A percentile compares a stretch with the other conserved stretches of the same genome.
phyloP scores from a whole-genome alignment of 78 protist genomes.

The Isochrysis galbana region DNA sequence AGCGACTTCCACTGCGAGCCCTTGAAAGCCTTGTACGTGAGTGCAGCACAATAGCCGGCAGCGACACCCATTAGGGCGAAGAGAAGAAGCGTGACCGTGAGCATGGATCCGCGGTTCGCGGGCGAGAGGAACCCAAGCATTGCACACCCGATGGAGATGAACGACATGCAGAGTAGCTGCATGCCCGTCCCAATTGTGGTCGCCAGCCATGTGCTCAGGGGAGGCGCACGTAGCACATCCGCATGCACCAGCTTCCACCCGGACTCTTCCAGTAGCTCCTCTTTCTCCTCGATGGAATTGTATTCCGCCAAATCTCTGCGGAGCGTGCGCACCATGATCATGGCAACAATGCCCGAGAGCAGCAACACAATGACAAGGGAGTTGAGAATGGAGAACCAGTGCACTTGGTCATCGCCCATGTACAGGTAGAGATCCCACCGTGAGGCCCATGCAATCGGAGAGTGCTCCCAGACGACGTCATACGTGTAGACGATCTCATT shows the following conservation, averaged over 20 bases:
- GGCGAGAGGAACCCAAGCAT: constrained; percentile 96
- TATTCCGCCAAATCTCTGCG: constrained; percentile 20
- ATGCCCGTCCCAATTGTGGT: constrained; percentile 14
- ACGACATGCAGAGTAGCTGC: constrained; percentile 35
- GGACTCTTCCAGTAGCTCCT: constrained; percentile 75
- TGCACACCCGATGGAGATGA: constrained; percentile 68
- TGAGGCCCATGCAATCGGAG: constrained; percentile 78
- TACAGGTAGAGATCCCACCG: constrained; percentile 94
- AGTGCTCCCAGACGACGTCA: neutral
- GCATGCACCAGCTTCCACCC: constrained; percentile 99
- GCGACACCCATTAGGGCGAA: constrained; percentile 85
- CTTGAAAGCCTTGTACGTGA: constrained; percentile 77
- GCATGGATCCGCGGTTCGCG: constrained; percentile 88
- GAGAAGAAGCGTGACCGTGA: constrained; percentile 79
- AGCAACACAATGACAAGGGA: constrained; percentile 89
- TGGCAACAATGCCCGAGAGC: constrained; percentile 86
- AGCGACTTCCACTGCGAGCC: constrained; percentile 83
- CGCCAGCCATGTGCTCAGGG: constrained; percentile 69
- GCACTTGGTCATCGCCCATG: constrained; percentile 65
- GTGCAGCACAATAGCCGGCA: constrained; percentile 42
- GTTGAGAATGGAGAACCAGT: constrained; percentile 95
- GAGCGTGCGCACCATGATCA: constrained; percentile 57
- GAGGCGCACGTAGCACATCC: constrained; percentile 96
- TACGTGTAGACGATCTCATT: neutral
- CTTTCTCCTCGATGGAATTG: constrained; percentile 48